Evolutionary conservation across 768 basidiomycete species (phyloP).

Genomic region (Tricholoma hemisulphureum): DNA sequence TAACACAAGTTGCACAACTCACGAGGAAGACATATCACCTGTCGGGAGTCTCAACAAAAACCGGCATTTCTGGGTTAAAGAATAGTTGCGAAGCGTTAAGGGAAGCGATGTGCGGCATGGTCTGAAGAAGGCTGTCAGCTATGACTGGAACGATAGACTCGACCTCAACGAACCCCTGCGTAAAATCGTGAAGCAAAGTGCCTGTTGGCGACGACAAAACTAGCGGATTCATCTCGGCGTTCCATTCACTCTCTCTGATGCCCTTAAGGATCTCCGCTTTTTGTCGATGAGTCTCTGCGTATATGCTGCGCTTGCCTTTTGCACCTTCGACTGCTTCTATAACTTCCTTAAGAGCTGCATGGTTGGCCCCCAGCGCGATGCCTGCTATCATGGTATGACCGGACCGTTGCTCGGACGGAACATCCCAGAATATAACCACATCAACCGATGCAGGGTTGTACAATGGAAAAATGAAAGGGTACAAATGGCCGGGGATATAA

Average conservation of each 20-base stretch:
- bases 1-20: constrained; percentile 3
- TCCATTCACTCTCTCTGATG: constrained; percentile 72
- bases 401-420: constrained; percentile 54
- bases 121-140: constrained; percentile 34
- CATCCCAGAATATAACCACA: constrained; percentile 73
- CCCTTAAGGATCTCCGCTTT: constrained; percentile 63
- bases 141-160: not conserved
- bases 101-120: constrained; percentile 51
- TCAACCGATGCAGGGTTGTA: constrained; percentile 74
- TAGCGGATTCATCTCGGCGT: constrained; percentile 74
- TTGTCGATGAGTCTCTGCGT: constrained; percentile 84
- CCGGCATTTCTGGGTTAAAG: constrained; percentile 57
- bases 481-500: constrained; percentile 52
- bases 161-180: constrained; percentile 53
- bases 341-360: constrained; percentile 61
- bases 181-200: constrained; percentile 62
- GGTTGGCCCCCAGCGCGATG: constrained; percentile 62
- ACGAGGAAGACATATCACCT: constrained; percentile 13
- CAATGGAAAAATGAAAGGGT: constrained; percentile 73
- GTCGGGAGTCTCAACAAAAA: constrained; percentile 51
- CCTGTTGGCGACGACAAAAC: constrained; percentile 46
- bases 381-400: constrained; percentile 64
- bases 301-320: constrained; percentile 81
- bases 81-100: constrained; percentile 70
- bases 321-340: constrained; percentile 58